A percentile compares a stretch with the other conserved stretches of the same genome.
Evolutionary conservation across 2,329 filamentous ascomycete genomes (phyloP).

Genomic region (Xylariales sp.): DNA sequence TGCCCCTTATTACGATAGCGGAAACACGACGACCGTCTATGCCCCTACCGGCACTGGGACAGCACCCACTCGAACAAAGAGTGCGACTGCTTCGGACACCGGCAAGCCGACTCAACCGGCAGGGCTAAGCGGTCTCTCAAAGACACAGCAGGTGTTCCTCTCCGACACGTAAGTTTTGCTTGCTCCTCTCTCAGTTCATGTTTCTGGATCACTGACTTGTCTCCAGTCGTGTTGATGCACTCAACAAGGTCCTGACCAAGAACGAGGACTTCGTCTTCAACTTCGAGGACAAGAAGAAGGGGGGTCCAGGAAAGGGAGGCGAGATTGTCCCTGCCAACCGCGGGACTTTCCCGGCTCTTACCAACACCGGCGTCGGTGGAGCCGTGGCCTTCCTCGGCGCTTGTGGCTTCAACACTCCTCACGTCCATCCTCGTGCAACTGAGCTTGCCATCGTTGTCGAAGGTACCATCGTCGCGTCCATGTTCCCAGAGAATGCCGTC

Average conservation of each 20-base stretch:
- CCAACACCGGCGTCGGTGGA: slow-evolving; percentile 45
- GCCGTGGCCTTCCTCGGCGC: slow-evolving; percentile 46
- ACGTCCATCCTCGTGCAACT: slow-evolving; percentile 49
- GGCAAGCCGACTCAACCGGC: no score
- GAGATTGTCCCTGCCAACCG: slow-evolving; percentile 48
- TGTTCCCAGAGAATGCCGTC: slow-evolving; percentile 49
- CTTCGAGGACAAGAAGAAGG: slow-evolving; percentile 31
- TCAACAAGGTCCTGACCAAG: slow-evolving; percentile 35
- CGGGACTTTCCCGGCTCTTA: slow-evolving; percentile 52
- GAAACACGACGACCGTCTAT: slow-evolving; percentile 1
- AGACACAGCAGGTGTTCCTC: slow-evolving; percentile 33
- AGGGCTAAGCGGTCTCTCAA: slow-evolving; percentile 25
- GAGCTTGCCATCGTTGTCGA: slow-evolving; percentile 49
- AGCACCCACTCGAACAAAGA: no score
- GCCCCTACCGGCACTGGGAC: not conserved
- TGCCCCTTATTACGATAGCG: not conserved
- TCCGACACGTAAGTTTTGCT: slow-evolving; percentile 31
- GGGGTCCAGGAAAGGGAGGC: slow-evolving; percentile 37
- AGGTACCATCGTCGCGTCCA: slow-evolving; percentile 45
- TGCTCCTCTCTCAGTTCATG: not conserved
- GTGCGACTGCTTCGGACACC: no score
- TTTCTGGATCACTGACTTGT: slow-evolving; percentile 1
- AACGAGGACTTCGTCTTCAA: slow-evolving; percentile 45
- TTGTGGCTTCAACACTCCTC: slow-evolving; percentile 54
- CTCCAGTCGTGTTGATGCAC: slow-evolving; percentile 36